Conservation (phyloP, 441 rosid genomes). For the Gossypium trilobum region DNA sequence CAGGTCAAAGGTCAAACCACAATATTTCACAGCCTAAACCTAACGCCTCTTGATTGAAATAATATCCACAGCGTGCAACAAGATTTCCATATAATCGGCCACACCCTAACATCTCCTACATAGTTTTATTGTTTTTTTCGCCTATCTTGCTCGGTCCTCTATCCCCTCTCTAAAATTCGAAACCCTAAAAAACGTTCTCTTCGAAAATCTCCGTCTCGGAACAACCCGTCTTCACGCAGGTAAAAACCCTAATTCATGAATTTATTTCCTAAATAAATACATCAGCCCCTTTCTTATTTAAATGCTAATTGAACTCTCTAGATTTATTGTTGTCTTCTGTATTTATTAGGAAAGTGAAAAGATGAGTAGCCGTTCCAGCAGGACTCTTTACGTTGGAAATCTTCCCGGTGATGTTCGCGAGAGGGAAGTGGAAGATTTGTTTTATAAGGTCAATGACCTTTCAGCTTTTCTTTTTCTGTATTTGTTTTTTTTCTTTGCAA, state of each 20-base stretch:
- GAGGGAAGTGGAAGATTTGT: slow-evolving; percentile 91
- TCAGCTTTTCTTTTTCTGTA: not conserved
- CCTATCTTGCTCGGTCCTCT: not conserved
- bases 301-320: not conserved
- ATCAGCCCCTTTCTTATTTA: not conserved
- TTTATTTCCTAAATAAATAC: not conserved
- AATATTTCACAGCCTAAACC: not conserved
- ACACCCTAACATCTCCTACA: not conserved
- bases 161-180: not conserved
- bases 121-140: not conserved
- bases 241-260: not conserved
- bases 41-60: not conserved
- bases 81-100: not conserved
- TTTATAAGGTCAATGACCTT: slow-evolving; percentile 48
- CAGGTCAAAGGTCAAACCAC: not conserved
- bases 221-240: not conserved
- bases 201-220: slow-evolving; percentile 7
- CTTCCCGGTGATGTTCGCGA: slow-evolving; percentile 95
- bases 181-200: slow-evolving; percentile 15
- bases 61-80: not conserved
- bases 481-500: not conserved
- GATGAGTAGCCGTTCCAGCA: slow-evolving; percentile 94
- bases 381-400: slow-evolving; percentile 87
- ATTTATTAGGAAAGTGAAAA: slow-evolving; percentile 19
- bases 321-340: not conserved